Base-by-base conservation (phyloP, 163 green algal genomes). In the Botryococcus braunii region DNA sequence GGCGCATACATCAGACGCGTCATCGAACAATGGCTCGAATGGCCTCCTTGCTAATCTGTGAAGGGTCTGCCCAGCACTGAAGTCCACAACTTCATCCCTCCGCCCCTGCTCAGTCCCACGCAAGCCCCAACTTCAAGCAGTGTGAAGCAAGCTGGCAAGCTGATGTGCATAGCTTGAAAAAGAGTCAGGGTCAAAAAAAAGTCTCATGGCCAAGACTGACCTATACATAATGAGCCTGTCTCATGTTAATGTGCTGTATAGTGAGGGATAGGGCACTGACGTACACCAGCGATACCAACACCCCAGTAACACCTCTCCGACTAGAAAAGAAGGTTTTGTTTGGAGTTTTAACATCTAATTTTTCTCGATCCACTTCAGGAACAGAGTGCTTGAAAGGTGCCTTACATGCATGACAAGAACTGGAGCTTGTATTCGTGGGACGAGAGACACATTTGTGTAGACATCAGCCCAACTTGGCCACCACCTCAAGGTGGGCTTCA, bases 381-480 rank as follows among this genome's bases (percentile, higher is more conserved):
- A n/a, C 5, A 52, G 9, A 48, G 7, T 21, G 47, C 9, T 35
- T 23, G 47, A 37, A 65, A 36, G 60, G 2, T 47, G 36, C 29
- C 82, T 79, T 55, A 89, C 86, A 79, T 95, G 89, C 74, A 95
- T 85, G 41, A 95, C 50, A 2, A 93, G 73, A 35, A 79, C 66
- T 0, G 77, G 83, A 38, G 70, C 65, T 36, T 82, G 55, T 13
- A 95, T 84, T 35, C 83, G 79, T 21, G 82, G 75, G 39, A 92
- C 77, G 36, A 89, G 69, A 38, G 80, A 68, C 67, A 86, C 75
- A 76, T 96, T 96, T 35, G 84, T 82, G 69, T 87, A 96, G n/a
- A 96, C 85, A 71, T 96, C 90, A 4, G 77, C 58, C 65, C 77
- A 90, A 8, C 71, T 39, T 0, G 89, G 89, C 83, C 89, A 96